Conservation (phyloP, 2,329 filamentous ascomycete species). For the Calonectria montana region DNA sequence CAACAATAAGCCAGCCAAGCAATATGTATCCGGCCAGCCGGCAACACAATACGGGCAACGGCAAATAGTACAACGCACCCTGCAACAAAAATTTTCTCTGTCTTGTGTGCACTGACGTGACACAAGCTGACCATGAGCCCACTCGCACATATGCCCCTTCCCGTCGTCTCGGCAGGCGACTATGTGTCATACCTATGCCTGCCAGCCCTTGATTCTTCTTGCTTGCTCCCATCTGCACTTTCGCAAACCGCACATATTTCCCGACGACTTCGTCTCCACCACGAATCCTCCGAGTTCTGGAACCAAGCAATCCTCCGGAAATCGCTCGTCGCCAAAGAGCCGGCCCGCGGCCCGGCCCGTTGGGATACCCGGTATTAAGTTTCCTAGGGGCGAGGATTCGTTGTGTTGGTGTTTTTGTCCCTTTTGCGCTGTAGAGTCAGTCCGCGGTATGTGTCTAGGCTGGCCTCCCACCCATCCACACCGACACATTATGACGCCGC, state of each 20-base stretch:
- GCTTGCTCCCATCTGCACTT: constrained; percentile 17
- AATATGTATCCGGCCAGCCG: constrained; percentile 19
- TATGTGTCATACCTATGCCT: constrained; percentile 6
- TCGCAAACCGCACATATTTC: constrained; percentile 23
- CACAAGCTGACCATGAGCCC: constrained; percentile 29
- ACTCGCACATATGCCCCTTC: constrained; percentile 25
- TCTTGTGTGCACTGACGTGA: constrained; percentile 24
- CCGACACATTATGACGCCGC: constrained; percentile 32
- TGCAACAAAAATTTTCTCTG: constrained; percentile 1
- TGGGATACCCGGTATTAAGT: constrained; percentile 35
- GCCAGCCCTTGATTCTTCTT: background rate
- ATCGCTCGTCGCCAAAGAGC: constrained; percentile 19
- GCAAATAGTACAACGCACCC: constrained; percentile 25
- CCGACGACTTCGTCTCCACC: constrained; percentile 20
- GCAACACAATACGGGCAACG: constrained; percentile 26
- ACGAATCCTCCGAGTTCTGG: constrained; percentile 28
- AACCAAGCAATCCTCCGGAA: constrained; percentile 18
- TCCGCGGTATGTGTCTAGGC: background rate
- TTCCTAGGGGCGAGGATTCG: constrained; percentile 5
- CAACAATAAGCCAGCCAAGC: constrained; percentile 20
- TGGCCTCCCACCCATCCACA: constrained; percentile 26
- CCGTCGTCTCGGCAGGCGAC: constrained; percentile 26
- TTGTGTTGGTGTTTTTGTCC: background rate
- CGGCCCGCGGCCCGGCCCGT: constrained; percentile 43
- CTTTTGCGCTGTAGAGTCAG: background rate